Evolutionary conservation across 1,139 yeast species (phyloP).

Genomic region (Magnusiomyces suaveolens): DNA sequence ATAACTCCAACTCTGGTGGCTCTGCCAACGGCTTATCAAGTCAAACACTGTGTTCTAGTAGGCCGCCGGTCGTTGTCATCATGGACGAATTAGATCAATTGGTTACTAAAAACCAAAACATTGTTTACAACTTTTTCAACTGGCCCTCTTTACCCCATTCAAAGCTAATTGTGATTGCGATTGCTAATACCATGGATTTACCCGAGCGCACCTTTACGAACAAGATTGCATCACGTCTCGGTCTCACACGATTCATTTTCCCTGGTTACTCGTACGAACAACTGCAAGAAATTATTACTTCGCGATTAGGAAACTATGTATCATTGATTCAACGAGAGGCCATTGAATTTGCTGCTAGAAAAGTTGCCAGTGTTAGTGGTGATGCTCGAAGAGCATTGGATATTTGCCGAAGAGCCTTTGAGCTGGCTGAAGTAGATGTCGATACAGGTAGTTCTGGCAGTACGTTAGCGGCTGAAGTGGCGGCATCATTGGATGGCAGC

Average conservation of each 20-base stretch:
- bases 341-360: conserved; percentile 81
- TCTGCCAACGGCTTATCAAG: no score
- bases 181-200: conserved; percentile 94
- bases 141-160: conserved; percentile 89
- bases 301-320: conserved; percentile 48
- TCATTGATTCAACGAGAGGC: conserved; percentile 58
- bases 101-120: conserved; percentile 74
- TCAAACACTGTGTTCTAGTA: no score
- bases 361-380: conserved; percentile 93
- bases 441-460: conserved; percentile 14
- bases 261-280: conserved; percentile 81
- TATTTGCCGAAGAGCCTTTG: conserved; percentile 84
- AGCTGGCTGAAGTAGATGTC: conserved; percentile 54
- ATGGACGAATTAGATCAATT: conserved; percentile 91
- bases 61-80: conserved; percentile 28
- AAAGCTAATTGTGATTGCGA: conserved; percentile 77
- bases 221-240: conserved; percentile 84
- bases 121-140: conserved; percentile 91
- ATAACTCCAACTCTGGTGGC: not conserved
- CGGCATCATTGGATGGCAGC: no score
- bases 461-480: no score
- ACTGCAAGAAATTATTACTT: conserved; percentile 61
- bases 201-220: conserved; percentile 85
- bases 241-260: conserved; percentile 77
- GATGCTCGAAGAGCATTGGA: conserved; percentile 92